Base-by-base conservation (phyloP, 2,329 filamentous ascomycete genomes). In the Scedosporium dehoogii region DNA sequence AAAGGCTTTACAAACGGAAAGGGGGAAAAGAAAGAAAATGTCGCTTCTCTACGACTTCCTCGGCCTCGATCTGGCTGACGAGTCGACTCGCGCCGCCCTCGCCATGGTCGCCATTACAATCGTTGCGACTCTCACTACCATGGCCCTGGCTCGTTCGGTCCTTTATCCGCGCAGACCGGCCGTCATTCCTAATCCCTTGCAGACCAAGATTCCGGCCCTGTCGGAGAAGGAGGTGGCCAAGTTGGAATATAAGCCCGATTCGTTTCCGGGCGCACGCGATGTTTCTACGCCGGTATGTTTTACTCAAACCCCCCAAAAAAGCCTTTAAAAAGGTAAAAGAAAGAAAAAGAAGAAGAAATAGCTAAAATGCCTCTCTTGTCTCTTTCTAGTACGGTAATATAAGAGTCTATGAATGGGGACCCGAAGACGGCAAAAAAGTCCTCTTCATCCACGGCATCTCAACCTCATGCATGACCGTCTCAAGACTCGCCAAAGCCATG, bases 371-470 rank as follows among this genome's bases (percentile, higher is more conserved):
- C 29, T 5, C 58, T 51, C 3, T n/a, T 59, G 16, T 61, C 23
- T 27, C 4, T 12, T n/a, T 18, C 4, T 7, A 83, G 69, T 92
- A 91, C 71, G 91, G 91, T 59, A 85, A 79, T 41, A 86, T 92
- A 62, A 80, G 89, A 44, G 87, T 90, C 23, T 94, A 94, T 71
- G 91, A 96, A 76, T 96, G 88, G 75, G 91, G 91, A 1, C 88
- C 90, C 1, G 81, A 85, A 59, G 74, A 83, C 61, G 91, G 91
- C 6, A 80, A 83, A 56, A 92, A 89, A 69, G 86, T 94, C 4
- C 74, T 96, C 16, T 79, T 96, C 41, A 79, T 96, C 7, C 91
- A 96, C 71, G 91, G 91, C 55, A 93, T 96, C 70, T 91, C 87
- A 64, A 96, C 90, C 0, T 88, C 91, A 0, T 91, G 88, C 72